These are phyloP conservation scores for Trichoderma arundinaceum DNA, from an alignment of 2,329 filamentous ascomycete species.

Conservation along the genomic window DNA sequence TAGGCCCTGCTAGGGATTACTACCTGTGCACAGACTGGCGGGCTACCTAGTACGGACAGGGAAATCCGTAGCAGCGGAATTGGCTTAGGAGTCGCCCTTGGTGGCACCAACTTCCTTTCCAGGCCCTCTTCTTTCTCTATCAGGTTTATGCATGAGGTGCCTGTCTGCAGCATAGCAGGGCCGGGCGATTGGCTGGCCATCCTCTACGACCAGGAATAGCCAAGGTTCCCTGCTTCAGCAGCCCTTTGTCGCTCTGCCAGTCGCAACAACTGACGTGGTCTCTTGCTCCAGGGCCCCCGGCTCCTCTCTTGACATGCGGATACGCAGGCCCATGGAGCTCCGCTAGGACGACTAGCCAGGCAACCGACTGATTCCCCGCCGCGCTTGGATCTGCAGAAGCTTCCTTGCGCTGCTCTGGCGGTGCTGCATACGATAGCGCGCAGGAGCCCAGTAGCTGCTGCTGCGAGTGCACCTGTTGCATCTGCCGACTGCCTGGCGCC, in stretches of 20 bases:
- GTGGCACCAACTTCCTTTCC: conserved; percentile 21
- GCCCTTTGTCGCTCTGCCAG: not conserved
- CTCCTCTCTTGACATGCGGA: conserved; percentile 19
- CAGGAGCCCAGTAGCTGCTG: not conserved
- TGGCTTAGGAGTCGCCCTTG: not conserved
- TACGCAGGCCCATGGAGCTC: not conserved
- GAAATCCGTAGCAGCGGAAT: not conserved
- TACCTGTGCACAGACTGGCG: not conserved
- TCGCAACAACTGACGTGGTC: conserved; percentile 3
- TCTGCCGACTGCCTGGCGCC: conserved; percentile 8
- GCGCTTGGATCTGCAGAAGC: conserved; percentile 30
- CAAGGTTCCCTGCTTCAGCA: conserved; percentile 15
- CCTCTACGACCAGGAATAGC: not conserved
- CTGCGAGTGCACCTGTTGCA: not conserved
- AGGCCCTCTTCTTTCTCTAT: conserved; percentile 16
- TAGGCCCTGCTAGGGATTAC: not conserved
- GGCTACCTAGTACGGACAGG: not conserved
- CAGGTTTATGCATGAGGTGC: conserved; percentile 23
- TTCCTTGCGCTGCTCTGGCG: conserved; percentile 3
- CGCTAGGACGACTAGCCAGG: not conserved
- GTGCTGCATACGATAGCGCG: not conserved
- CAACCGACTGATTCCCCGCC: conserved; percentile 25
- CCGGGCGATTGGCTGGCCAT: not conserved
- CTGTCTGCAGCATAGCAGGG: conserved; percentile 15
- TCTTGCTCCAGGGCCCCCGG: not conserved